phyloP scores from a whole-genome alignment of 83 land plant genomes.

The Thuja plicata region DNA sequence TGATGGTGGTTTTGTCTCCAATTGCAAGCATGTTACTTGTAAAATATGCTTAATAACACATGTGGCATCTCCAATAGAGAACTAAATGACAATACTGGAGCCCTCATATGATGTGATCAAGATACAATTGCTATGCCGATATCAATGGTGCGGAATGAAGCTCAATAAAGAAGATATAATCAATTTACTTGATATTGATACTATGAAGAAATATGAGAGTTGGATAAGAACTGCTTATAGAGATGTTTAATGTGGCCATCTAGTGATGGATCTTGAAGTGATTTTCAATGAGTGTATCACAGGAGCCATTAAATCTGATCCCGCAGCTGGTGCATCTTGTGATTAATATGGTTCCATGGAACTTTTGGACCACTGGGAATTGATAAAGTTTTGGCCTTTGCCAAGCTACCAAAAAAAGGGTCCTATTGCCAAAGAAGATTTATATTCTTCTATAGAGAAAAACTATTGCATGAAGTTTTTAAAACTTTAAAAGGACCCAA shows the following conservation, averaged over 20 bases:
- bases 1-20: background rate
- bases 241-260: background rate
- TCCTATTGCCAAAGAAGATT: too few relatives aligned
- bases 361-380: too few relatives aligned
- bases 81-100: background rate
- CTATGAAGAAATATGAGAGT: slow-evolving; percentile 14
- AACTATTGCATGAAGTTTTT: too few relatives aligned
- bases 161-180: too few relatives aligned
- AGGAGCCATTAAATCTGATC: background rate
- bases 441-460: too few relatives aligned
- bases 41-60: background rate
- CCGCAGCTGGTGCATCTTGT: background rate
- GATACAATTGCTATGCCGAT: too few relatives aligned
- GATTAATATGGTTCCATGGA: too few relatives aligned
- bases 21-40: background rate
- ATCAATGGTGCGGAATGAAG: too few relatives aligned
- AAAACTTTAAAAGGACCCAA: too few relatives aligned
- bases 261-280: background rate
- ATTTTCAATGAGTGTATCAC: background rate
- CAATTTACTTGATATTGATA: too few relatives aligned
- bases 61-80: background rate
- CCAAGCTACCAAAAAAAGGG: too few relatives aligned
- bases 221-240: slow-evolving; percentile 3
- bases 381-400: too few relatives aligned
- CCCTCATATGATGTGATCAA: background rate